Evolutionary conservation across 2,329 filamentous ascomycete genomes (phyloP).

Genomic region (Fusarium nygamai): DNA sequence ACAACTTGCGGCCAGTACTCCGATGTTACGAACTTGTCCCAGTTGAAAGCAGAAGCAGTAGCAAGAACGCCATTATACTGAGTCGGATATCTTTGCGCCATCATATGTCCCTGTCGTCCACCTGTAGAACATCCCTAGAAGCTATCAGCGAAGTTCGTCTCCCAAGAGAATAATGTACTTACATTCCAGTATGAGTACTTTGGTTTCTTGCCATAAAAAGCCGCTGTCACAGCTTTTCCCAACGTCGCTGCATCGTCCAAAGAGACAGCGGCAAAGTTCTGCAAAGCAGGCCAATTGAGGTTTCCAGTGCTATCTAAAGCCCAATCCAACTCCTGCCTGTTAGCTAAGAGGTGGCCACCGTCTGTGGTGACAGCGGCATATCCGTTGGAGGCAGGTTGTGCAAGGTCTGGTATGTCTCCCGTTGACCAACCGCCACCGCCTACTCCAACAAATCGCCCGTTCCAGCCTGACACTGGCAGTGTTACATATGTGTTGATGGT

Average conservation of each 20-base stretch:
- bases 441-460: conserved; percentile 18
- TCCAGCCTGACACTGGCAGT: conserved; percentile 26
- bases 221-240: conserved; percentile 53
- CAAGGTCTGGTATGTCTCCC: neutral
- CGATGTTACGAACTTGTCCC: conserved; percentile 39
- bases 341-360: neutral
- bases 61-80: conserved; percentile 65
- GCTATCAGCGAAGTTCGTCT: neutral
- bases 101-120: conserved; percentile 64
- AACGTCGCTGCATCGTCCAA: conserved; percentile 50
- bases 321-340: conserved; percentile 5
- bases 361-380: conserved; percentile 22
- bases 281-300: conserved; percentile 38
- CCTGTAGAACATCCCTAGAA: conserved; percentile 59
- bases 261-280: conserved; percentile 42
- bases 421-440: conserved; percentile 30
- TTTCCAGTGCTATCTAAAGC: conserved; percentile 29
- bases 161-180: neutral
- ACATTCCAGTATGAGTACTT: conserved; percentile 59
- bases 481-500: conserved; percentile 13
- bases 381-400: conserved; percentile 1
- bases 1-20: conserved; percentile 39
- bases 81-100: conserved; percentile 61
- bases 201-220: conserved; percentile 51
- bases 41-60: conserved; percentile 55